A percentile compares a stretch with the other conserved stretches of the same genome.
Evolutionary conservation across 2,329 filamentous ascomycete species (phyloP).

Genomic region (Aaosphaeria pasadenensis): DNA sequence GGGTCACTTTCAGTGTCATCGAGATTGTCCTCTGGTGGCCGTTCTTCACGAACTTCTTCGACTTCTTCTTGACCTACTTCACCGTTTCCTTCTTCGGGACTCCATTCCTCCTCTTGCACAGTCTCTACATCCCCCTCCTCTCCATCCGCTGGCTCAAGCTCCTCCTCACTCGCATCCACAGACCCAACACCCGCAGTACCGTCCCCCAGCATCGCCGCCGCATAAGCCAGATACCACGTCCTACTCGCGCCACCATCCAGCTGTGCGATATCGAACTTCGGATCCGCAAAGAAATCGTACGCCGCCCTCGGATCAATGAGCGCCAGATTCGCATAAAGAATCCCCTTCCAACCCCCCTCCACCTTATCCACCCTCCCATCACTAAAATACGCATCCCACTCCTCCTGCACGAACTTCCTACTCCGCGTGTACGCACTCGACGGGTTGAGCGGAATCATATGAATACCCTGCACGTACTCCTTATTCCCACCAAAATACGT

Average conservation of each 20-base stretch:
- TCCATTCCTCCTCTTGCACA: neutral
- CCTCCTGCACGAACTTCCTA: slow-evolving; percentile 70
- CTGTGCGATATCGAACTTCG: slow-evolving; percentile 64
- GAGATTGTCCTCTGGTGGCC: too few species aligned
- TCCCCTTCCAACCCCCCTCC: slow-evolving; percentile 77
- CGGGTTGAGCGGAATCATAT: slow-evolving; percentile 79
- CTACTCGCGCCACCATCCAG: slow-evolving; percentile 73
- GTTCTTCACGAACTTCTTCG: neutral
- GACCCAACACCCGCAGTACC: neutral
- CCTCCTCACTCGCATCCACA: neutral
- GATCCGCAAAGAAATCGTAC: slow-evolving; percentile 71
- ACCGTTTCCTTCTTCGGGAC: neutral
- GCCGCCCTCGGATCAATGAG: slow-evolving; percentile 68
- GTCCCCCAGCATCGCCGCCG: slow-evolving; percentile 21
- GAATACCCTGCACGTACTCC: slow-evolving; percentile 74
- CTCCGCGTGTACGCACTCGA: slow-evolving; percentile 69
- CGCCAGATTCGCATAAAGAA: slow-evolving; percentile 80
- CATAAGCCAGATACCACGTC: slow-evolving; percentile 38
- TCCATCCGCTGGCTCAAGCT: neutral
- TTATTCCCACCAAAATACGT: slow-evolving; percentile 71
- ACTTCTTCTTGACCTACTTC: neutral
- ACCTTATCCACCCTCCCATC: slow-evolving; percentile 64
- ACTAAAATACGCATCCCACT: slow-evolving; percentile 66
- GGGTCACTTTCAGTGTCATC: too few species aligned
- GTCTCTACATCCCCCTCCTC: neutral